A percentile compares a stretch with the other conserved stretches of the same genome.
Conservation (phyloP, 2,329 filamentous ascomycete genomes). For the Graphium sp. region DNA sequence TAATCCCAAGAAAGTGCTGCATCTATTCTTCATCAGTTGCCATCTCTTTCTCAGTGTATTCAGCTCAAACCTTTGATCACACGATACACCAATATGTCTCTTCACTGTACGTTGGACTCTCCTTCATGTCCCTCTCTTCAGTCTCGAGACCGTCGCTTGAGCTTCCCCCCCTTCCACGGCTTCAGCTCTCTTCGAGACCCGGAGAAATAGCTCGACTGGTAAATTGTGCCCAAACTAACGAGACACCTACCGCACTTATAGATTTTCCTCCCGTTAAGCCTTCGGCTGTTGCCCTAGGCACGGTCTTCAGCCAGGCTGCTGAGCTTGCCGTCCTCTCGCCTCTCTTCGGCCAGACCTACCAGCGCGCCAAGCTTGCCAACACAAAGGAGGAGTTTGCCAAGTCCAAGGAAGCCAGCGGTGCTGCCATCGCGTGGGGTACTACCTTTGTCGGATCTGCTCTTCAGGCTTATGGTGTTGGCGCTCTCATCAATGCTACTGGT, state of each 20-base stretch:
- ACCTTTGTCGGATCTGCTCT: slow-evolving; percentile 77
- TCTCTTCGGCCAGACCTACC: slow-evolving; percentile 87
- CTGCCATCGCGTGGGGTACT: slow-evolving; percentile 78
- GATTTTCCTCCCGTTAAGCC: slow-evolving; percentile 74
- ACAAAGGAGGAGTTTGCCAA: slow-evolving; percentile 92
- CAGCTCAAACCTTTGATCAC: too few species aligned
- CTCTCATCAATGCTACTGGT: slow-evolving; percentile 84
- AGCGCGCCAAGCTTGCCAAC: slow-evolving; percentile 79
- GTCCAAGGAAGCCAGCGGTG: slow-evolving; percentile 80
- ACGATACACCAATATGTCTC: slow-evolving; percentile 14
- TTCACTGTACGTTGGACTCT: slow-evolving; percentile 31
- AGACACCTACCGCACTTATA: too few species aligned
- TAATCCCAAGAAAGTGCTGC: too few species aligned
- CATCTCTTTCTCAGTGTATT: too few species aligned
- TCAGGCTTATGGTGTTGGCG: slow-evolving; percentile 79
- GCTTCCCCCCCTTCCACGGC: too few species aligned
- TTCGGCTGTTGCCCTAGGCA: slow-evolving; percentile 91
- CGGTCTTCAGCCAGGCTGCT: slow-evolving; percentile 84
- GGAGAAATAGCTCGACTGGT: background rate
- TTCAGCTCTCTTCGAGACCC: too few species aligned
- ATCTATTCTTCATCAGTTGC: too few species aligned
- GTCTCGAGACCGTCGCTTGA: too few species aligned
- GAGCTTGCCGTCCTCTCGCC: slow-evolving; percentile 78
- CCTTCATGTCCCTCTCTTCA: too few species aligned
- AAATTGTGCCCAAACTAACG: too few species aligned